Evolutionary conservation across 805 yeast genomes (phyloP).

Genomic region (Suhomyces tanzawaensis): DNA sequence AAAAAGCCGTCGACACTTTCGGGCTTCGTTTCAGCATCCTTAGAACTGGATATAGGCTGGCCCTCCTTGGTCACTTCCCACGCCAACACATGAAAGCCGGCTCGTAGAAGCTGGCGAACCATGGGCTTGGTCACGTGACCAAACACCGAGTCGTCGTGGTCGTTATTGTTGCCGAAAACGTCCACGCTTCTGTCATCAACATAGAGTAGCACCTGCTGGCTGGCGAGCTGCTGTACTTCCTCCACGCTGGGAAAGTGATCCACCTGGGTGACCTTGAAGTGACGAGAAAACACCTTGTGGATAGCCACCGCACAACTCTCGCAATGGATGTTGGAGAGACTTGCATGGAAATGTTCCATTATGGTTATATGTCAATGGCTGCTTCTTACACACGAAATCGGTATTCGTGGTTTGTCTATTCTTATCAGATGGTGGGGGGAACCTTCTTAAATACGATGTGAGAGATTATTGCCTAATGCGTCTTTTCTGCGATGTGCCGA

Average conservation of each 20-base stretch:
- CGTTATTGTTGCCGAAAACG: constrained; percentile 19
- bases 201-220: constrained; percentile 14
- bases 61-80: constrained; percentile 31
- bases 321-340: constrained; percentile 54
- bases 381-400: too few relatives aligned
- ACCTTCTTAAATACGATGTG: too few relatives aligned
- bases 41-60: constrained; percentile 8
- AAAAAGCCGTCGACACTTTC: constrained; percentile 10
- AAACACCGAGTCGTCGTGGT: constrained; percentile 1
- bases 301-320: constrained; percentile 47
- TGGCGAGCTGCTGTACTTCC: constrained; percentile 6
- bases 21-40: constrained; percentile 9
- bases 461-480: too few relatives aligned
- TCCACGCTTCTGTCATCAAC: constrained; percentile 25
- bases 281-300: constrained; percentile 20
- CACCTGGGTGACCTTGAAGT: constrained; percentile 13
- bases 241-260: constrained; percentile 10
- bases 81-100: constrained; percentile 38
- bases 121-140: constrained; percentile 21
- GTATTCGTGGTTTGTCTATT: too few relatives aligned
- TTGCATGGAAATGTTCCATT: constrained; percentile 23
- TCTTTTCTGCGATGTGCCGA: background rate
- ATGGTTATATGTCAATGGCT: too few relatives aligned
- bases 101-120: constrained; percentile 22
- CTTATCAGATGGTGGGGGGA: too few relatives aligned